A percentile compares a stretch with the other conserved stretches of the same genome.
phyloP scores from a whole-genome alignment of 371 early-diverging fungal species.

The Catenaria anguillulae region DNA sequence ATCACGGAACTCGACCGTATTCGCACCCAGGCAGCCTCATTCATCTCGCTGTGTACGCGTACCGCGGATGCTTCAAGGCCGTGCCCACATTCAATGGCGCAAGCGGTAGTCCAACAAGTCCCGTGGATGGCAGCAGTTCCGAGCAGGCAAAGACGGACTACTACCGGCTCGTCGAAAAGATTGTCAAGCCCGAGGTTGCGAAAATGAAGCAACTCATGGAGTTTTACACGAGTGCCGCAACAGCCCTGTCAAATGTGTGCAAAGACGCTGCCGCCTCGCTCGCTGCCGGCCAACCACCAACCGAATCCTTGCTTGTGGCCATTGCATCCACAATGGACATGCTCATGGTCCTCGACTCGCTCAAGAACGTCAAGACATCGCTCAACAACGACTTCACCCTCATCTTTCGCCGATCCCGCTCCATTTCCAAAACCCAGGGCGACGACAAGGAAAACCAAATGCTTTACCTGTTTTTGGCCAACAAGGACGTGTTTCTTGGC shows the following conservation, averaged over 20 bases:
- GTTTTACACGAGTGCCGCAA: constrained; percentile 18
- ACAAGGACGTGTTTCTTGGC: constrained; percentile 23
- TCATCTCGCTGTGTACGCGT: constrained; percentile 24
- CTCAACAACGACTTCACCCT: constrained; percentile 34
- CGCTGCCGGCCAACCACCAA: constrained; percentile 15
- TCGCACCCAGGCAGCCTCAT: constrained; percentile 11
- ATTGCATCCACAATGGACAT: constrained; percentile 25
- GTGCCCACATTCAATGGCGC: constrained; percentile 21
- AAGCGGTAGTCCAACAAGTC: neutral
- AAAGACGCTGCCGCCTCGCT: constrained; percentile 14
- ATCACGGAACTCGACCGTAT: constrained; percentile 17
- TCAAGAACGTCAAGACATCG: constrained; percentile 32
- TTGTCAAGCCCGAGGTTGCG: constrained; percentile 24
- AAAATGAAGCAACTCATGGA: constrained; percentile 25
- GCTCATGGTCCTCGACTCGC: constrained; percentile 25
- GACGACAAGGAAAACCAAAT: constrained; percentile 22
- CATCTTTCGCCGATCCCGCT: constrained; percentile 1
- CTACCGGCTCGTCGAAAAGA: constrained; percentile 14
- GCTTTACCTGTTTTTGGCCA: constrained; percentile 27
- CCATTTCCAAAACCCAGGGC: constrained; percentile 5
- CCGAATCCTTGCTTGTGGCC: constrained; percentile 13
- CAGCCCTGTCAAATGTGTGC: constrained; percentile 15
- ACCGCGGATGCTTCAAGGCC: constrained; percentile 23
- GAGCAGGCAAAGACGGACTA: too few species aligned
- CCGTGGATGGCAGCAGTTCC: neutral